Base-by-base conservation (phyloP, 495 filamentous ascomycete species). In the Daldinia loculata region DNA sequence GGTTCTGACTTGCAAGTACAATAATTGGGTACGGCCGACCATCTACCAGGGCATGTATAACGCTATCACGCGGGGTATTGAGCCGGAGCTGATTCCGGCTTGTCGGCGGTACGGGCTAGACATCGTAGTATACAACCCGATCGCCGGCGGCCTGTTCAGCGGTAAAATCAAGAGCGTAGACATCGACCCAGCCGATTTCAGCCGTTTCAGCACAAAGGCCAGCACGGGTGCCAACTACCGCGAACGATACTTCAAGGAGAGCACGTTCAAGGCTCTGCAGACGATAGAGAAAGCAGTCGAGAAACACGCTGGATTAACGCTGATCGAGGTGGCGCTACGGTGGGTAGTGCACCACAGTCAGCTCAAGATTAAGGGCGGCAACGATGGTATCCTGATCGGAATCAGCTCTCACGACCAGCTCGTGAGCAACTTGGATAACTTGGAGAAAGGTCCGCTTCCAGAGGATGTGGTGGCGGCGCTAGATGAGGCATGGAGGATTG, bases 101-200 rank as follows among this genome's bases (percentile, higher is more conserved):
- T 97, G 92, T 72, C 86, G 89, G n/a, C 88, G 92, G 15, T 97
- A 95, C 75, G 92, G 92, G 0, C 83, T 98, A 29, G 92, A 95
- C 66, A 87, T 97, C 26, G 93, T 97, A 27, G 84, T 95, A n/a
- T 97, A 98, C 80, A 97, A 97, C 77, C 94, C 94, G 0, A 81
- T 77, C 41, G 93, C 92, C 9, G 94, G 93, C 5, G 94, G 94
- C 0, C 78, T 97, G 19, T 91, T 97, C 75, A 90, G 89, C 26
- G 93, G 94, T 59, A 95, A 95, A 75, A 94, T 93, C 82, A 94
- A 92, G 81, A 85, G 86, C 38, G 80, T 77, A 30, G 91, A 92
- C 75, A 70, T 79, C 12, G 79, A 90, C 0, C 92, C 92, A 5
- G 75, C 78, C 0, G 68, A 74, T 8, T 85, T 88, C 52, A 93